Conservation (phyloP, 768 basidiomycete species). For the Termitomyces sp. region DNA sequence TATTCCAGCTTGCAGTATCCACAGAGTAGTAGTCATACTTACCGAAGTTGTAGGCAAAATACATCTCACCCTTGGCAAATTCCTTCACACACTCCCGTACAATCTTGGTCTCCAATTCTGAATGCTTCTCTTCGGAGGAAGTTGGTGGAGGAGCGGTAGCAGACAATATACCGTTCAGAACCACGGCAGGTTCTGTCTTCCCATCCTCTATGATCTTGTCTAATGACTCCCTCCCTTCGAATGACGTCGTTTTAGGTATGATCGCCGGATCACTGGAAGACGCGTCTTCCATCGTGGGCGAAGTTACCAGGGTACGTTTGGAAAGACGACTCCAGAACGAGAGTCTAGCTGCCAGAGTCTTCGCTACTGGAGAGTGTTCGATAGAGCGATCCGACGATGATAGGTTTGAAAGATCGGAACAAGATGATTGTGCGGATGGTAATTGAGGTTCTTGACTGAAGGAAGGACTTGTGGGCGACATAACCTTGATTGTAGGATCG, state of each 20-base stretch:
- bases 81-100: conserved; percentile 74
- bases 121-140: conserved; percentile 62
- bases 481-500: conserved; percentile 41
- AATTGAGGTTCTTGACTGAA: conserved; percentile 22
- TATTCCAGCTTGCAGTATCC: background rate
- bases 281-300: conserved; percentile 3
- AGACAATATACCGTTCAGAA: conserved; percentile 55
- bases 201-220: conserved; percentile 43
- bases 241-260: background rate
- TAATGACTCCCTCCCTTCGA: conserved; percentile 31
- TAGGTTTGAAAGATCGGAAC: conserved; percentile 54
- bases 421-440: conserved; percentile 37
- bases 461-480: conserved; percentile 33
- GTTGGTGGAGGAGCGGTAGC: conserved; percentile 60
- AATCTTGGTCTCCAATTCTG: conserved; percentile 81
- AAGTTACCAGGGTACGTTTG: conserved; percentile 32
- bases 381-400: conserved; percentile 48
- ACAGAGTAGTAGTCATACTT: conserved; percentile 13
- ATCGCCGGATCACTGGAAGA: conserved; percentile 18
- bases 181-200: conserved; percentile 46
- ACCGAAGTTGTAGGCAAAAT: conserved; percentile 87
- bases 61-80: conserved; percentile 85
- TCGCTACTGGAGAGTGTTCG: conserved; percentile 51
- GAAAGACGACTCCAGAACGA: conserved; percentile 75
- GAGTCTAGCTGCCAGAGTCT: conserved; percentile 58